Evolutionary conservation across 2,329 filamentous ascomycete genomes (phyloP).

Genomic region (Thielaviopsis ethacetica): DNA sequence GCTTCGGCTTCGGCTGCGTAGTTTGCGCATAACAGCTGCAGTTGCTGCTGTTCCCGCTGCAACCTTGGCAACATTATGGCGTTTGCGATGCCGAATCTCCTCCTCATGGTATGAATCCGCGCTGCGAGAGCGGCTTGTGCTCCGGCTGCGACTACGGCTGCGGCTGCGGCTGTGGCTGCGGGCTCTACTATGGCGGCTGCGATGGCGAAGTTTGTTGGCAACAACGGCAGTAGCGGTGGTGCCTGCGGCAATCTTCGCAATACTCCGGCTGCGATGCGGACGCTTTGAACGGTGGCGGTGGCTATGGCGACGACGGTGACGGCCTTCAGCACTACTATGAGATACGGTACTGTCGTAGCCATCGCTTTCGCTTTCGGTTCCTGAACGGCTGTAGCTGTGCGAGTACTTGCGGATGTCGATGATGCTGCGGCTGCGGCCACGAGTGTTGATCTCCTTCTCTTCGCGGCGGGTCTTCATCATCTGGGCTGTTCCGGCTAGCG

Average conservation of each 20-base stretch:
- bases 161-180: constrained; percentile 35
- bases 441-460: constrained; percentile 38
- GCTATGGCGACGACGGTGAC: background rate
- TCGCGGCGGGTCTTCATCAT: constrained; percentile 44
- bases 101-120: background rate
- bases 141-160: constrained; percentile 21
- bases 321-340: background rate
- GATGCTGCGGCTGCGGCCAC: constrained; percentile 35
- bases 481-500: constrained; percentile 48
- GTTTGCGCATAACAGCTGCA: constrained; percentile 26
- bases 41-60: constrained; percentile 20
- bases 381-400: constrained; percentile 21
- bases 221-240: constrained; percentile 41
- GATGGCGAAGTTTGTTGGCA: constrained; percentile 35
- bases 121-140: background rate
- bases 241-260: constrained; percentile 40
- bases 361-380: constrained; percentile 12
- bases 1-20: constrained; percentile 26
- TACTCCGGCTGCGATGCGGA: constrained; percentile 20
- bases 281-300: constrained; percentile 15
- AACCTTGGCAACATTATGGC: background rate
- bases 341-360: background rate
- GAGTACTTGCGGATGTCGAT: constrained; percentile 14
- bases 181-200: background rate
- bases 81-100: background rate